phyloP scores from a whole-genome alignment of 2,329 filamentous ascomycete genomes.

The Epichloe coenophiala region DNA sequence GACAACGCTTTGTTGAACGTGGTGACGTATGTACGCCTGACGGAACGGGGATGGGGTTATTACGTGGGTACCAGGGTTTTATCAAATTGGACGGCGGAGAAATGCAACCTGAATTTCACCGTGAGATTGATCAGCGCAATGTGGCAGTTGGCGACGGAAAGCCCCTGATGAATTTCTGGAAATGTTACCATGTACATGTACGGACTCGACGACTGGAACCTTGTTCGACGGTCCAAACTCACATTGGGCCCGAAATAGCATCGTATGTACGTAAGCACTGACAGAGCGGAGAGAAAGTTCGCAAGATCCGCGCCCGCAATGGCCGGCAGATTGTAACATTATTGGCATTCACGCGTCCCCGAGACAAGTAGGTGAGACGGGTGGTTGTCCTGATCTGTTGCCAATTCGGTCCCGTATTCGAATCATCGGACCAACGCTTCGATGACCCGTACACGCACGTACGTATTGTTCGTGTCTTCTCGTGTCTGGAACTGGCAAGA shows the following conservation, averaged over 20 bases:
- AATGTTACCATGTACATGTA: not conserved
- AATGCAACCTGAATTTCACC: not conserved
- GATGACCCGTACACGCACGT: too few species aligned
- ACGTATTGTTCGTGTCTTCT: not conserved
- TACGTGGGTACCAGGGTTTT: not conserved
- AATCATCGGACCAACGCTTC: not conserved
- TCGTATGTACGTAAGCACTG: not conserved
- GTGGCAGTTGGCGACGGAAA: not conserved
- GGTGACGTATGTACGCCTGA: constrained; percentile 1
- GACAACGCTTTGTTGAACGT: not conserved
- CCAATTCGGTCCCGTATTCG: not conserved
- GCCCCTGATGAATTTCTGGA: not conserved
- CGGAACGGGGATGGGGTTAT: not conserved
- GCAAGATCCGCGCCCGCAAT: too few species aligned
- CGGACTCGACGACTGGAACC: not conserved
- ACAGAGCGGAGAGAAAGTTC: too few species aligned
- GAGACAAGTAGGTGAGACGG: not conserved
- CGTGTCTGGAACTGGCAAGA: not conserved
- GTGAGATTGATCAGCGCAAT: not conserved
- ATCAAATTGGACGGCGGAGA: not conserved
- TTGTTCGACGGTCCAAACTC: not conserved
- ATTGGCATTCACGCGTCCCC: not conserved
- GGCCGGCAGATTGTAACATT: not conserved
- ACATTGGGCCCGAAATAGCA: not conserved
- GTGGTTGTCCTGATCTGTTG: not conserved